phyloP scores from a whole-genome alignment of 768 basidiomycete genomes.

The Cantharellus anzutake region DNA sequence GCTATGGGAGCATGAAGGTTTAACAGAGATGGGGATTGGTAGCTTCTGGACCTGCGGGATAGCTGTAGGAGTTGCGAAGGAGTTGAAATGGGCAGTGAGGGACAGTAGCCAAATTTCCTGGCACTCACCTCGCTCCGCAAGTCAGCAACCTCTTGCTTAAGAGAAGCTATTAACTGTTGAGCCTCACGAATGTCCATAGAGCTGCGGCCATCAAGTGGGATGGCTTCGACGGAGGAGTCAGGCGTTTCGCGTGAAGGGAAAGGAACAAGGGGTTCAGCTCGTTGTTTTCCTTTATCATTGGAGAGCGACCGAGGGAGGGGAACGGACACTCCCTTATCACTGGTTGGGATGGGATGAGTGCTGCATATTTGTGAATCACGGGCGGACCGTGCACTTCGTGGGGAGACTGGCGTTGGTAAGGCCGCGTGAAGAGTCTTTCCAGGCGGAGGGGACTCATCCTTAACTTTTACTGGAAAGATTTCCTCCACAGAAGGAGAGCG shows the following conservation, averaged over 20 bases:
- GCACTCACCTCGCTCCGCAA: neutral
- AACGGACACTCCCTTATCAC: neutral
- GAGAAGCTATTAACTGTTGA: neutral
- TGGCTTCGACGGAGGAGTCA: neutral
- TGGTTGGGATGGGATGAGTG: neutral
- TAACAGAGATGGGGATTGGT: neutral
- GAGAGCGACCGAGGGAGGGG: neutral
- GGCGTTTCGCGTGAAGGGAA: neutral
- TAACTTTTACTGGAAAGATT: neutral
- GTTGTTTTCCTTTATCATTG: neutral
- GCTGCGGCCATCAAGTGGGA: neutral
- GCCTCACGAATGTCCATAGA: neutral
- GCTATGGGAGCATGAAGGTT: neutral
- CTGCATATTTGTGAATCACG: neutral
- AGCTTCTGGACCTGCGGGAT: neutral
- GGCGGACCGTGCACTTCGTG: neutral
- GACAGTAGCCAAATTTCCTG: no score
- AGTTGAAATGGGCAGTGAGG: no score
- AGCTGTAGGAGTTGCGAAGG: neutral
- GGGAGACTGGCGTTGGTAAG: neutral
- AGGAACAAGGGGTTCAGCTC: neutral
- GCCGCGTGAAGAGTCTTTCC: neutral
- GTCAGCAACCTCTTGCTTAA: neutral
- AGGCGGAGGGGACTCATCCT: neutral
- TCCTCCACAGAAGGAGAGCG: neutral